Evolutionary conservation across 1,139 yeast species (phyloP).

Genomic region (Hyphopichia burtonii): DNA sequence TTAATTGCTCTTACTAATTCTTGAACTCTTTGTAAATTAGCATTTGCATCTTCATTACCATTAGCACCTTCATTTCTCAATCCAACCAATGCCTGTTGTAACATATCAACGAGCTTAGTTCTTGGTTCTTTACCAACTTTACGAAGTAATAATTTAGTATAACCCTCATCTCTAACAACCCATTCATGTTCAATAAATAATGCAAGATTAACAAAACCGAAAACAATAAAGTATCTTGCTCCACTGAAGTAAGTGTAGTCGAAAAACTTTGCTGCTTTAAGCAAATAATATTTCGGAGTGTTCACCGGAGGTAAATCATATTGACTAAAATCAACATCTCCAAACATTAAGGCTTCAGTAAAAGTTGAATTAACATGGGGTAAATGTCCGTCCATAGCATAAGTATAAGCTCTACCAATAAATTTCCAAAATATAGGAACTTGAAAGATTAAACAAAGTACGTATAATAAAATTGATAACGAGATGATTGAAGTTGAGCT

Average conservation of each 20-base stretch:
- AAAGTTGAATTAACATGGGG: constrained; percentile 39
- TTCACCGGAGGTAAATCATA: constrained; percentile 5
- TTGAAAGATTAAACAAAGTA: constrained; percentile 46
- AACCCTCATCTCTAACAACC: constrained; percentile 71
- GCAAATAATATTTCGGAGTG: not conserved
- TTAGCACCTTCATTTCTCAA: constrained; percentile 25
- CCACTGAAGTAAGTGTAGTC: constrained; percentile 44
- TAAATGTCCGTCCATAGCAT: constrained; percentile 52
- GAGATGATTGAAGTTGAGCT: constrained; percentile 23
- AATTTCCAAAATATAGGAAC: constrained; percentile 60
- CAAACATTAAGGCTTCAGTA: constrained; percentile 46
- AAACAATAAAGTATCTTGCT: constrained; percentile 32
- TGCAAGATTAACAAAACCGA: constrained; percentile 44
- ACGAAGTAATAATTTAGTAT: constrained; percentile 51
- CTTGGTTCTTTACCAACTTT: constrained; percentile 60
- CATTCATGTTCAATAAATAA: constrained; percentile 64
- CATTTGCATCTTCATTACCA: constrained; percentile 23
- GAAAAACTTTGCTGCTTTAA: constrained; percentile 21
- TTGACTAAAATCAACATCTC: constrained; percentile 30
- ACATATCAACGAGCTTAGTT: constrained; percentile 38
- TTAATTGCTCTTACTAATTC: constrained; percentile 30
- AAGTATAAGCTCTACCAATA: constrained; percentile 50
- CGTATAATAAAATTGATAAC: constrained; percentile 31
- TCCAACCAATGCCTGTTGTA: constrained; percentile 29
- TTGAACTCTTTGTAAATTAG: constrained; percentile 24